A percentile compares a stretch with the other conserved stretches of the same genome.
Conservation (phyloP, 2,329 filamentous ascomycete species). For the Dactylella cylindrospora region DNA sequence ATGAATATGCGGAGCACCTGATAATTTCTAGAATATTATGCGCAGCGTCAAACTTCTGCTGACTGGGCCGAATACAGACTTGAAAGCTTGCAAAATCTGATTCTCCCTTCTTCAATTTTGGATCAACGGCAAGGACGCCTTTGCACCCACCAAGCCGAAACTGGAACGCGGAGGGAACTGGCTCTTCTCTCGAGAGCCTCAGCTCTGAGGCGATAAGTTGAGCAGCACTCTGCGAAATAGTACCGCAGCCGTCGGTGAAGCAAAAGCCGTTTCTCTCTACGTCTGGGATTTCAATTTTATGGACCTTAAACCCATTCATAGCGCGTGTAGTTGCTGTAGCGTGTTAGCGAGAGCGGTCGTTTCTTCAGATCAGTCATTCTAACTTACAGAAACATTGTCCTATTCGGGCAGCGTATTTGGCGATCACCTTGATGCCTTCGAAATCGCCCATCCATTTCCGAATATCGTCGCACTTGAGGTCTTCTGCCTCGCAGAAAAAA, state of each 20-base stretch:
- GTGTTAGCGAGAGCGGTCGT: not conserved
- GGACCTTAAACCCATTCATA: conserved; percentile 65
- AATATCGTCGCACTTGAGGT: conserved; percentile 72
- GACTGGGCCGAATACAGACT: conserved; percentile 77
- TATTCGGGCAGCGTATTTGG: conserved; percentile 83
- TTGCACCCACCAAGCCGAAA: conserved; percentile 93
- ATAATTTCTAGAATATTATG: conserved; percentile 82
- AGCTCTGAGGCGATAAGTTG: conserved; percentile 72
- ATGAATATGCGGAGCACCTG: conserved; percentile 71
- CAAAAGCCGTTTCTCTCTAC: conserved; percentile 67
- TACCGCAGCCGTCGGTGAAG: conserved; percentile 92
- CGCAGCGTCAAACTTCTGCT: conserved; percentile 77
- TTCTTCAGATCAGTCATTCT: not conserved
- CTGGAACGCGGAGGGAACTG: conserved; percentile 78
- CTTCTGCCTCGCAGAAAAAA: conserved; percentile 76
- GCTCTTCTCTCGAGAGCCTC: conserved; percentile 59
- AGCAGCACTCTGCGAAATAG: conserved; percentile 78
- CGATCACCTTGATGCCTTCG: conserved; percentile 74
- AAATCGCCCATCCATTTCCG: conserved; percentile 86
- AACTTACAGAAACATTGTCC: conserved; percentile 79
- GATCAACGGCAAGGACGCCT: conserved; percentile 80
- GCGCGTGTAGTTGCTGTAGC: conserved; percentile 70
- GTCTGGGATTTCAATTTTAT: conserved; percentile 65
- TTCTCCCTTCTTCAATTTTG: conserved; percentile 58
- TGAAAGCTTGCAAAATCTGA: conserved; percentile 55